Base-by-base conservation (phyloP, 495 filamentous ascomycete species). In the Penicillium ochrochloron region DNA sequence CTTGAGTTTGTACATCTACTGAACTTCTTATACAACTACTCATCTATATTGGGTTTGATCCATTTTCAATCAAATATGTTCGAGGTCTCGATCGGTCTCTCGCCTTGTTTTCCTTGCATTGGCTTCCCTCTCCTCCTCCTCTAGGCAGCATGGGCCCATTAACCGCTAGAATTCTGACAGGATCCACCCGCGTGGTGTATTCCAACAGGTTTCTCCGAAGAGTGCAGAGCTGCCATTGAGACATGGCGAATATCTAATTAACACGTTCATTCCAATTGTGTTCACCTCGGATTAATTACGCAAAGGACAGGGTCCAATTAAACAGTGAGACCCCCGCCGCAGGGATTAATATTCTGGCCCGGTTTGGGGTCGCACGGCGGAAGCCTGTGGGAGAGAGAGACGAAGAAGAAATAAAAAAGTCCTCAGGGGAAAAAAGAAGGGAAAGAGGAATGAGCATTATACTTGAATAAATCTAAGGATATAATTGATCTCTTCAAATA, bases 111-210 rank as follows among this genome's bases (percentile, higher is more conserved):
- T 4, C 31, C 5, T 1, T 52, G 21, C 25, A 52, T 52, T 31
- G 6, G 21, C 4, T 10, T 42, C n/a, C 17, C 60, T 11, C n/a
- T 39, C 12, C 25, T 21, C 29, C 21, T 27, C 41, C n/a, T 56
- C 33, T 15, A 31, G n/a, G 57, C 41, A 63, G 65, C 57, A 63
- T 63, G 65, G 65, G 60, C 61, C 64, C 65, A 67, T 63, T 60
- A 41, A 41, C 29, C 39, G 31, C 53, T 55, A 37, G 55, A 42
- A 48, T 61, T 67, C 65, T 69, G 66, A 69, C 66, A 68, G 59
- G 62, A 62, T 65, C 66, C 66, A 69, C 62, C 53, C 34, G 51
- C 7, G 12, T 23, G 42, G 39, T 37, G 35, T 48, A 42, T 31
- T 25, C 23, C 31, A 52, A 29, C 48, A 52, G 25, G 48, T 31